These are phyloP conservation scores for Tolypocladium ovalisporum DNA, from an alignment of 2,329 filamentous ascomycete species.

Conservation along the genomic window DNA sequence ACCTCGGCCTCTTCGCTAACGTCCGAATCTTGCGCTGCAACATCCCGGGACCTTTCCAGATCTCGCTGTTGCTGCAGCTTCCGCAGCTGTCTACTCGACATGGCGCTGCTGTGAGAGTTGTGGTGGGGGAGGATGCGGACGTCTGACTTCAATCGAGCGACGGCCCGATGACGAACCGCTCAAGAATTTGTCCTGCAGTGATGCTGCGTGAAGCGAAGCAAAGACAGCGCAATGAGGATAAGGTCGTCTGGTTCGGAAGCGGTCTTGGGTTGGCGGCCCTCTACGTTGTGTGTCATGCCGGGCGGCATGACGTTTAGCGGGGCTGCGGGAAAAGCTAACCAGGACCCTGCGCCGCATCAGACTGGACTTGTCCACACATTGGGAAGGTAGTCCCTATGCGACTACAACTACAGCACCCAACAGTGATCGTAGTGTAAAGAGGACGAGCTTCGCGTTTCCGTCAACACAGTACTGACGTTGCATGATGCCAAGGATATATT, in stretches of 20 bases:
- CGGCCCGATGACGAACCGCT: background rate
- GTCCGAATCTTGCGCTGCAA: conserved; percentile 8
- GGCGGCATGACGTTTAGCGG: background rate
- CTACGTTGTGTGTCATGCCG: conserved; percentile 3
- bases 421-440: too few relatives aligned
- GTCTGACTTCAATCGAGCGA: background rate
- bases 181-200: background rate
- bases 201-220: background rate
- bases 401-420: background rate
- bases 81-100: conserved; percentile 41
- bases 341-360: background rate
- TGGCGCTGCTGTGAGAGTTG: conserved; percentile 13
- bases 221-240: background rate
- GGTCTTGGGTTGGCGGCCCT: background rate
- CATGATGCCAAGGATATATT: background rate
- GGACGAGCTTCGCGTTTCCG: too few relatives aligned
- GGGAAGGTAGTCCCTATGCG: too few relatives aligned
- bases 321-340: background rate
- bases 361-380: too few relatives aligned
- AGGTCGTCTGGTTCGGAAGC: background rate
- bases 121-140: too few relatives aligned
- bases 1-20: conserved; percentile 19
- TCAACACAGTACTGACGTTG: background rate
- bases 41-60: conserved; percentile 19
- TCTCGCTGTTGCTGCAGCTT: conserved; percentile 41